Evolutionary conservation across 2,329 filamentous ascomycete genomes (phyloP).

Genomic region (Claviceps quebecensis): DNA sequence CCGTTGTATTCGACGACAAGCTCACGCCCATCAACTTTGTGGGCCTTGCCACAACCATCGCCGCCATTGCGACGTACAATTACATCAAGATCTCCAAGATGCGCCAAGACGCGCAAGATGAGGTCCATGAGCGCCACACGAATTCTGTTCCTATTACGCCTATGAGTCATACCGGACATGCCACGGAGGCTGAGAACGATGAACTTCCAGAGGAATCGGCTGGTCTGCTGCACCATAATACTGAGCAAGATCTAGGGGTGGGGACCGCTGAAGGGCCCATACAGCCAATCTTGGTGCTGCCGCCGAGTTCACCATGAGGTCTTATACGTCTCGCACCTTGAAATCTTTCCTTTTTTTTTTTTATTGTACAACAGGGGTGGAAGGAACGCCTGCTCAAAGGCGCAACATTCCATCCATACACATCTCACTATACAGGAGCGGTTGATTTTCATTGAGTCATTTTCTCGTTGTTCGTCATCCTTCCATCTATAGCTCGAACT

Average conservation of each 20-base stretch:
- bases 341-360: not conserved
- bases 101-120: constrained; percentile 55
- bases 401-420: not conserved
- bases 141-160: constrained; percentile 19
- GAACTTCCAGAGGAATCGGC: constrained; percentile 30
- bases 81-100: constrained; percentile 88
- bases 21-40: constrained; percentile 78
- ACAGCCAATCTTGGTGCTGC: constrained; percentile 9
- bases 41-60: constrained; percentile 76
- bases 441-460: constrained; percentile 4
- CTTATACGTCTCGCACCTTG: not conserved
- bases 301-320: not conserved
- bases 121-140: constrained; percentile 30
- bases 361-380: not conserved
- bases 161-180: constrained; percentile 23
- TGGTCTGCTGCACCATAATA: constrained; percentile 28
- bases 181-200: constrained; percentile 28
- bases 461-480: constrained; percentile 6
- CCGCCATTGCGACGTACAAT: constrained; percentile 80
- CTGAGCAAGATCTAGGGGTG: constrained; percentile 21
- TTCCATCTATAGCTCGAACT: not conserved
- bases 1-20: constrained; percentile 75
- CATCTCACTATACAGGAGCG: constrained; percentile 2
- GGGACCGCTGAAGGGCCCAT: constrained; percentile 27
- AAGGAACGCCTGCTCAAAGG: not conserved